Conservation (phyloP, 2,329 filamentous ascomycete genomes). For the Alternaria angustiovoidea region DNA sequence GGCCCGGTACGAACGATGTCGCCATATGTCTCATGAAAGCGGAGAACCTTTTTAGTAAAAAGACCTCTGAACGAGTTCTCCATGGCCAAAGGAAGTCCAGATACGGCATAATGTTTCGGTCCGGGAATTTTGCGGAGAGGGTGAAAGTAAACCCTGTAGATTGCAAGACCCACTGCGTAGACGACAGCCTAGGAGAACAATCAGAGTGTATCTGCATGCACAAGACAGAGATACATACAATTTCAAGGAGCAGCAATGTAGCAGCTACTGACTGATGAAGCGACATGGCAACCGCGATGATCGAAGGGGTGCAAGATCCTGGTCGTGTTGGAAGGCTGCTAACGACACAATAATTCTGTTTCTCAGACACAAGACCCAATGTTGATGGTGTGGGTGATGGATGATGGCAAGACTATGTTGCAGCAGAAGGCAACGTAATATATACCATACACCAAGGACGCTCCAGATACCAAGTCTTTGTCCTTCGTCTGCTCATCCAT, state of each 20-base stretch:
- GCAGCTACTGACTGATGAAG: not conserved
- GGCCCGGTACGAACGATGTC: conserved; percentile 20
- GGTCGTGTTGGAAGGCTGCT: too few species aligned
- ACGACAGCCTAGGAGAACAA: not conserved
- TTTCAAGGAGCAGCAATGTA: not conserved
- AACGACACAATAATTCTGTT: too few species aligned
- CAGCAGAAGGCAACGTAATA: not conserved
- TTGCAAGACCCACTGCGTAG: not conserved
- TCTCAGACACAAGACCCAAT: too few species aligned
- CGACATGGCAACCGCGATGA: not conserved
- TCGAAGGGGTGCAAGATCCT: too few species aligned
- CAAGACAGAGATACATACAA: not conserved
- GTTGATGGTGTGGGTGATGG: too few species aligned
- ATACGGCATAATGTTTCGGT: conserved; percentile 32
- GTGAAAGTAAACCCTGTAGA: conserved; percentile 29
- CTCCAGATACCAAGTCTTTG: too few species aligned
- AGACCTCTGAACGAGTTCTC: not conserved
- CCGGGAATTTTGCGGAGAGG: conserved; percentile 32
- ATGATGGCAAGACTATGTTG: too few species aligned
- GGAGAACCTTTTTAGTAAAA: not conserved
- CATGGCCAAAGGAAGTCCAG: conserved; percentile 2
- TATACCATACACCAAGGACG: not conserved
- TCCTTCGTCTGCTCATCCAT: not conserved
- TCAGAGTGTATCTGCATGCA: not conserved
- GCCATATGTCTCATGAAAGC: conserved; percentile 13